Conservation (phyloP, 2,329 filamentous ascomycete species). For the Colletotrichum lini region DNA sequence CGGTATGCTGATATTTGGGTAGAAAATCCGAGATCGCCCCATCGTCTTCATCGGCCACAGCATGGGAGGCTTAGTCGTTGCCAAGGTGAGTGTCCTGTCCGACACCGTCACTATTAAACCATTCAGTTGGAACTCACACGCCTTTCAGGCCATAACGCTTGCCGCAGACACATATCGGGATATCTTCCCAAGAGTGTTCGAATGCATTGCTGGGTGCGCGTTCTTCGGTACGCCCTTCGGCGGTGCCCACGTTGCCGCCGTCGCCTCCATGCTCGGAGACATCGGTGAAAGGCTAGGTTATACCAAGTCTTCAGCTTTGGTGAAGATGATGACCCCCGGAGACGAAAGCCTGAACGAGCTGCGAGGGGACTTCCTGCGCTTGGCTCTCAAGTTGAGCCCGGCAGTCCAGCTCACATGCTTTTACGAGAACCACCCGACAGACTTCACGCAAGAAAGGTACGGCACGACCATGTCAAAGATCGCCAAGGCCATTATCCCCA, state of each 20-base stretch:
- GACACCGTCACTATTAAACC: not conserved
- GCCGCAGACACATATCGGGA: slow-evolving; percentile 53
- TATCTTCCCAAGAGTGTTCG: slow-evolving; percentile 56
- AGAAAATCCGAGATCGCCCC: slow-evolving; percentile 48
- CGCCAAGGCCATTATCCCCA: slow-evolving; percentile 50
- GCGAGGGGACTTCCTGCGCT: slow-evolving; percentile 56
- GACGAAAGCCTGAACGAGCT: slow-evolving; percentile 56
- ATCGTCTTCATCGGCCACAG: slow-evolving; percentile 61
- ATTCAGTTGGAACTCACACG: not conserved
- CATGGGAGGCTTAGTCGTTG: slow-evolving; percentile 61
- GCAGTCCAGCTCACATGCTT: slow-evolving; percentile 57
- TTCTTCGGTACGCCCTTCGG: slow-evolving; percentile 60
- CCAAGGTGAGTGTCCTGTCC: slow-evolving; percentile 52
- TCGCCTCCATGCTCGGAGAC: slow-evolving; percentile 55
- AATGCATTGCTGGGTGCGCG: slow-evolving; percentile 55
- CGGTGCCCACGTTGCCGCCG: slow-evolving; percentile 54
- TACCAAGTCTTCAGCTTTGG: slow-evolving; percentile 53
- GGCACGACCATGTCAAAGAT: slow-evolving; percentile 52
- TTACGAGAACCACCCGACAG: slow-evolving; percentile 57
- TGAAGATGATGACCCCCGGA: slow-evolving; percentile 58
- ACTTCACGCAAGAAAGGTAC: slow-evolving; percentile 47
- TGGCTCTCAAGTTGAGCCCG: slow-evolving; percentile 52
- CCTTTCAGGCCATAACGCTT: slow-evolving; percentile 41
- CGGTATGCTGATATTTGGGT: not conserved
- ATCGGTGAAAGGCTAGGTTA: slow-evolving; percentile 52